A percentile compares a stretch with the other conserved stretches of the same genome.
phyloP scores from a whole-genome alignment of 2,329 filamentous ascomycete species.

The Waltergamsia citrina region DNA sequence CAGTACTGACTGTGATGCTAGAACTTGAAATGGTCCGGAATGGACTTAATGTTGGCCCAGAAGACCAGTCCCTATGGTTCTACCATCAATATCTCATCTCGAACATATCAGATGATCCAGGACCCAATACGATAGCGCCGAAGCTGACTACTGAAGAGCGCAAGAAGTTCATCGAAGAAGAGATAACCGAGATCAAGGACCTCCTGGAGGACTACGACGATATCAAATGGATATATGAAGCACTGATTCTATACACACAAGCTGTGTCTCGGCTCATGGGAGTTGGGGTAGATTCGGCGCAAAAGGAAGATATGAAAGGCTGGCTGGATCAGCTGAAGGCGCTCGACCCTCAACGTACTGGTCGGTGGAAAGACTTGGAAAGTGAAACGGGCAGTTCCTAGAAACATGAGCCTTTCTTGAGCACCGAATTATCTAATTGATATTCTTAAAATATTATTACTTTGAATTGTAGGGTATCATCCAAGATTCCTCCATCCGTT shows the following conservation, averaged over 20 bases:
- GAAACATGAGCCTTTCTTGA: too few relatives aligned
- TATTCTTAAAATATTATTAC: too few relatives aligned
- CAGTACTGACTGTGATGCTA: too few relatives aligned
- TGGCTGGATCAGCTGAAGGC: conserved; percentile 59
- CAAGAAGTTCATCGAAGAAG: conserved; percentile 53
- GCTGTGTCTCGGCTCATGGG: conserved; percentile 46
- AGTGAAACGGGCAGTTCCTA: conserved; percentile 17
- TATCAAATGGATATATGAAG: conserved; percentile 82
- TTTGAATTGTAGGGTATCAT: too few relatives aligned
- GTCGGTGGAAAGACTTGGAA: conserved; percentile 68
- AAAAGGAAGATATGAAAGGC: conserved; percentile 35
- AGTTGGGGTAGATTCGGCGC: conserved; percentile 18
- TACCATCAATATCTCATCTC: conserved; percentile 86
- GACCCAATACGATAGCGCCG: conserved; percentile 51
- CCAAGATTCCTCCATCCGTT: too few relatives aligned
- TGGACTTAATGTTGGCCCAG: conserved; percentile 79
- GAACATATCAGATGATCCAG: conserved; percentile 45
- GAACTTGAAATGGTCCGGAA: conserved; percentile 70
- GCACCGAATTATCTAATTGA: too few relatives aligned
- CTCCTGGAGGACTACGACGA: conserved; percentile 48
- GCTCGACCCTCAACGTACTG: conserved; percentile 64
- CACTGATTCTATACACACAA: conserved; percentile 65
- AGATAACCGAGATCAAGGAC: conserved; percentile 66
- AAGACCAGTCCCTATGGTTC: conserved; percentile 95
- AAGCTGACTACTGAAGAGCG: conserved; percentile 53